A percentile compares a stretch with the other conserved stretches of the same genome.
Conservation (phyloP, 2,329 filamentous ascomycete genomes). For the Zopfia rhizophila region DNA sequence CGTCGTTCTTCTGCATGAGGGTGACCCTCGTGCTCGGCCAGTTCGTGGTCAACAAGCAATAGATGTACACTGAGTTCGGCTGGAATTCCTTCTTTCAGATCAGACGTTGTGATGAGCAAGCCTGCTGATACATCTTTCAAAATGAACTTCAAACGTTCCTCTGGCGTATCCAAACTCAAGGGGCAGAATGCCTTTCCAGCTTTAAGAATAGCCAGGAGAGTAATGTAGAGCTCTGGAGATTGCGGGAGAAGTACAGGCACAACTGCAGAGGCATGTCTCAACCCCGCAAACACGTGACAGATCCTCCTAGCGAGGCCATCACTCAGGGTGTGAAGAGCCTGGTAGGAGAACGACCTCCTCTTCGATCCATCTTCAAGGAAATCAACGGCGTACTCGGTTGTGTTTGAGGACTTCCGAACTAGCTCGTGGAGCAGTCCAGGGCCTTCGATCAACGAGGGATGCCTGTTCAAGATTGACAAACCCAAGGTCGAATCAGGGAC, state of each 20-base stretch:
- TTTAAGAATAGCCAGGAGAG: slow-evolving; percentile 80
- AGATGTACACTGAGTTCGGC: slow-evolving; percentile 47
- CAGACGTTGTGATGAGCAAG: slow-evolving; percentile 72
- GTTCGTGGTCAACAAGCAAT: slow-evolving; percentile 55
- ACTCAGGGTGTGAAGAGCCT: slow-evolving; percentile 68
- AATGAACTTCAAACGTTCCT: slow-evolving; percentile 82
- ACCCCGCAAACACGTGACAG: slow-evolving; percentile 26
- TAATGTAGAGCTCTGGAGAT: slow-evolving; percentile 79
- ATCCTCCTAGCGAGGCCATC: slow-evolving; percentile 62
- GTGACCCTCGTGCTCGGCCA: slow-evolving; percentile 42
- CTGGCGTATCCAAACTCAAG: slow-evolving; percentile 79
- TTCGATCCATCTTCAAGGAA: slow-evolving; percentile 64
- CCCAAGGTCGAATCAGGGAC: slow-evolving; percentile 23
- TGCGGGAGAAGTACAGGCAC: slow-evolving; percentile 84
- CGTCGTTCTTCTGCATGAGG: slow-evolving; percentile 1
- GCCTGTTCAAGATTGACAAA: slow-evolving; percentile 64
- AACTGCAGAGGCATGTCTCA: slow-evolving; percentile 56
- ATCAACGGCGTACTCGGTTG: slow-evolving; percentile 67
- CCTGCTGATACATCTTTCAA: slow-evolving; percentile 77
- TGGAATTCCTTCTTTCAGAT: slow-evolving; percentile 55
- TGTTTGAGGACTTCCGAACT: slow-evolving; percentile 58
- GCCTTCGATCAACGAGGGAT: slow-evolving; percentile 64
- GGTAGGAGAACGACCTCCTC: slow-evolving; percentile 67
- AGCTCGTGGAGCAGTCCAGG: slow-evolving; percentile 71
- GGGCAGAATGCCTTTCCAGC: slow-evolving; percentile 88